Base-by-base conservation (phyloP, 768 basidiomycete species). In the Rhodosporidiobolus odoratus region DNA sequence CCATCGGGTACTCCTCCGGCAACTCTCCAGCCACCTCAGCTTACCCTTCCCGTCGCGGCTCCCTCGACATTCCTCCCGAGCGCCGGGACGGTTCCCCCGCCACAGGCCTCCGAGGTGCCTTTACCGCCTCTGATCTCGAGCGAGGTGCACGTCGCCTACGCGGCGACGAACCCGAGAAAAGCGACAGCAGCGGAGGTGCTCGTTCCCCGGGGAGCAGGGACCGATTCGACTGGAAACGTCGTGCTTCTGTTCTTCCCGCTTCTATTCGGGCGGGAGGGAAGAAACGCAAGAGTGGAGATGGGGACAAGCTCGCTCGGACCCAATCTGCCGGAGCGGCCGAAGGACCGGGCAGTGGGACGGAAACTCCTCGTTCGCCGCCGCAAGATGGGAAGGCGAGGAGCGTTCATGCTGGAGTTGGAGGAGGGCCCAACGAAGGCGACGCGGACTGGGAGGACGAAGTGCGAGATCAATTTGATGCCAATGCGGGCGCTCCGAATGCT, bases 371-470 rank as follows among this genome's bases (percentile, higher is more conserved):
- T n/a, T n/a, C 9, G 53, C 1, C 8, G 16, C 23, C 0, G 63
- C 10, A 13, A 48, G 38, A 67, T 23, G 60, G 58, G 12, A 50
- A 32, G 8, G 41, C 62, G 41, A 12, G 50, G 21, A 63, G 65
- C 23, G 3, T 67, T 16, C 56, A 61, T 8, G 45, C 32, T 1
- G 16, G 66, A 5, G n/a, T n/a, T n/a, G n/a, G 41, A 12, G 27
- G 38, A 50, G 48, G 21, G n/a, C n/a, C n/a, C n/a, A n/a, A 27
- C 2, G 60, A 34, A 23, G 57, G 30, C 8, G 71, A 41, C 27
- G 58, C 43, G 34, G 64, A 59, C 38, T 66, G 65, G 65, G 72
- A 66, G 35, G 72, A 73, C 58, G 72, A 73, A 40, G 57, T 53
- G 54, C 35, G 72, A 13, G 72, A 73, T 47, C 65, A 62, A 34